Evolutionary conservation across 495 filamentous ascomycete species (phyloP), one percentile per base, ranked within the genome.

Genomic region (Hypoxylon lienhwacheense): DNA sequence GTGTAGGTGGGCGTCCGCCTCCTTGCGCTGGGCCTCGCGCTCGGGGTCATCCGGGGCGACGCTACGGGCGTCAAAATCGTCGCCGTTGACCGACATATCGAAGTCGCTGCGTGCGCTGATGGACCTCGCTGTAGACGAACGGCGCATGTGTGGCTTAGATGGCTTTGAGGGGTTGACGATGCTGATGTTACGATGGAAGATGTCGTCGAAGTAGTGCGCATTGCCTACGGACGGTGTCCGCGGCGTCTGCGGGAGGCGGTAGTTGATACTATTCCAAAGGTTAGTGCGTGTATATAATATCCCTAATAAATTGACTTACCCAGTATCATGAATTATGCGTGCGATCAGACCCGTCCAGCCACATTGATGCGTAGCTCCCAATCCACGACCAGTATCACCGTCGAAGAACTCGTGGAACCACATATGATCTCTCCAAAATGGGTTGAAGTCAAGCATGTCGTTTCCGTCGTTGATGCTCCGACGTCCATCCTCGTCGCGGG

Each of bases 391-490:
- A 19, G 76, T 85, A 65, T 97, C 93, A 20, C 89, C 92, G 61
- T 97, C 91, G 63, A 97, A 97, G 75, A 95, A 97, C 69, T 97
- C 92, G 64, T 95, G 86, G 78, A 95, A 97, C 86, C 89, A 96
- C 52, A 97, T 72, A 61, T 95, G 82, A 65, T 97, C 90, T 66
- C 83, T 90, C 92, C 92, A 97, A 70, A 96, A 75, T 16, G 88
- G 82, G 68, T 97, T 89, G 55, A 85, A 93, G 72, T 97, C 90
- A 24, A 97, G 83, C 52, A 85, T 75, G 45, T 96, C 87, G 49
- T 83, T 90, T 16, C 85, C 82, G 41, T 79, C 84, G 55, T 96
- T 91, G 76, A 93, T 86, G 28, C 91, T 91, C 19, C 93, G 81
- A 4, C 88, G 82, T 32, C 91, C 92, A 54, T 95, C 83, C 50